Percentiles rank a stretch among this genome's conserved stretches.
These are phyloP conservation scores for Saitozyma sp. DNA, from an alignment of 768 basidiomycete species.

Conservation along the genomic window DNA sequence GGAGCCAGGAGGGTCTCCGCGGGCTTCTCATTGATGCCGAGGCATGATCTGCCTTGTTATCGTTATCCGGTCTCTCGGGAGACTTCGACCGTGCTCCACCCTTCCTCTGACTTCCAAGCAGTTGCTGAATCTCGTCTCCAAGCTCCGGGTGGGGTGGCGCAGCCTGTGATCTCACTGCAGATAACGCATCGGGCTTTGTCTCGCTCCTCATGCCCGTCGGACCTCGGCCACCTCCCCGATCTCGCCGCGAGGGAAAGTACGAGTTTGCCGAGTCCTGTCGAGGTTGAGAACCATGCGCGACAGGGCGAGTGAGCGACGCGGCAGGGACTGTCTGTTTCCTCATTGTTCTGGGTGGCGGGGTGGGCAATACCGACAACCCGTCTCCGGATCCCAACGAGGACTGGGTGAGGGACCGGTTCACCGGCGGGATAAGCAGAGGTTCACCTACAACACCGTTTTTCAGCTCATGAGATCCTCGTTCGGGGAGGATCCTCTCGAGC, in stretches of 20 bases:
- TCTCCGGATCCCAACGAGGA: neutral
- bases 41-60: slow-evolving; percentile 1
- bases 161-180: neutral
- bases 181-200: neutral
- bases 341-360: slow-evolving; percentile 6
- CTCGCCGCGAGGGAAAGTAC: slow-evolving; percentile 1
- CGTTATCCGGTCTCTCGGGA: slow-evolving; percentile 1
- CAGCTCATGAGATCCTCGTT: slow-evolving; percentile 1
- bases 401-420: slow-evolving; percentile 7
- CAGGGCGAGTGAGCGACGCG: neutral
- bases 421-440: slow-evolving; percentile 16
- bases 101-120: neutral
- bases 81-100: neutral
- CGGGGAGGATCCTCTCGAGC: neutral
- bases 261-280: neutral
- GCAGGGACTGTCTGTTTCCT: neutral
- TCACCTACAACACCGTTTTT: slow-evolving; percentile 1
- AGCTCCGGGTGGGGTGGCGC: neutral
- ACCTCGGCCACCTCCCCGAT: slow-evolving; percentile 1
- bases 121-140: neutral
- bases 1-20: slow-evolving; percentile 7
- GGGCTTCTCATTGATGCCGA: slow-evolving; percentile 1
- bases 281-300: neutral
- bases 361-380: neutral
- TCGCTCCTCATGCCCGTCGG: neutral